Percentiles rank a stretch among this genome's conserved stretches.
phyloP scores from a whole-genome alignment of 257 asterid species.

The Echium plantagineum region DNA sequence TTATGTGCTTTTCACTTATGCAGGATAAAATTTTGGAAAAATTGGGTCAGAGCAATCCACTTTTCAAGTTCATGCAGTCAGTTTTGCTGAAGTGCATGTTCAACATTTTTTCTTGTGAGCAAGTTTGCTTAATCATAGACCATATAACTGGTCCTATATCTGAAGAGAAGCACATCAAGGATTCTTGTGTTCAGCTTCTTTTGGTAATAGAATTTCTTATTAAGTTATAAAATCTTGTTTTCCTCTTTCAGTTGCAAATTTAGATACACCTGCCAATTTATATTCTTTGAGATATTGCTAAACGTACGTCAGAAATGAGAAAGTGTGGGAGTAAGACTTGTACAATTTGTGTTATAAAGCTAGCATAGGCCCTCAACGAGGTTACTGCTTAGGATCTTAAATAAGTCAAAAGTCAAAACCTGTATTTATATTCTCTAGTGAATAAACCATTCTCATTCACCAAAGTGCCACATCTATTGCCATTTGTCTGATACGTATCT shows the following conservation, averaged over 20 bases:
- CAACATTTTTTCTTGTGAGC: constrained; percentile 55
- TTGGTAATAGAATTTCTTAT: constrained; percentile 44
- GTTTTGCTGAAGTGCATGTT: constrained; percentile 48
- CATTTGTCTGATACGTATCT: not conserved
- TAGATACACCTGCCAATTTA: not conserved
- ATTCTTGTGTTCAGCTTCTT: constrained; percentile 48
- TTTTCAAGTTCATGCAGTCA: constrained; percentile 44
- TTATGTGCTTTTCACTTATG: constrained; percentile 5
- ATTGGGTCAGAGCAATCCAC: constrained; percentile 34
- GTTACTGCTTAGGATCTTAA: not conserved
- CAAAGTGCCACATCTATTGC: not conserved
- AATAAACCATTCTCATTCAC: not conserved
- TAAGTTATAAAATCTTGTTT: not conserved
- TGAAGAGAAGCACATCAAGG: constrained; percentile 33
- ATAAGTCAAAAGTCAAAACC: not conserved
- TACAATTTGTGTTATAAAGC: not conserved
- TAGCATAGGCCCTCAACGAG: not conserved
- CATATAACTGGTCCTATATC: constrained; percentile 32
- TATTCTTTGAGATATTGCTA: no score
- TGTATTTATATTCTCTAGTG: not conserved
- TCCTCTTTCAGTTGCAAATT: not conserved
- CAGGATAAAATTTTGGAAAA: constrained; percentile 51
- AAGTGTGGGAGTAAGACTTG: not conserved
- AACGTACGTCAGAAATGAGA: no score
- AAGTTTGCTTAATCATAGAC: constrained; percentile 43